Evolutionary conservation across 805 yeast species (phyloP), one percentile per base, ranked within the genome.

Genomic region (Metschnikowia cerradonensis): DNA sequence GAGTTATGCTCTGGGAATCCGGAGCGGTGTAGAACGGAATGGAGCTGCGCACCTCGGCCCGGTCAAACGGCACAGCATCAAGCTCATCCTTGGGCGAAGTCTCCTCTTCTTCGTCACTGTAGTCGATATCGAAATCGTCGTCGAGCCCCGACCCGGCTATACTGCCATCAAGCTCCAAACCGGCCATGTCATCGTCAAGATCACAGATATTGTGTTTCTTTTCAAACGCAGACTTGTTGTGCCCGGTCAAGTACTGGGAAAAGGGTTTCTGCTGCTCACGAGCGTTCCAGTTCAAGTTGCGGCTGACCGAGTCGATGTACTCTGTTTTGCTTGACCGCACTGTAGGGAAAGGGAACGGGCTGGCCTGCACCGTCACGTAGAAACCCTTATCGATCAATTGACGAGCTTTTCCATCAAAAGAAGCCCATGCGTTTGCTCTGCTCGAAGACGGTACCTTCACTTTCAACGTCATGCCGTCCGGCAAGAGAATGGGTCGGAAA

Each of bases 291-390:
- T 92, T 90, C 63, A 94, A 71, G 30, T 95, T 84, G 60, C 96
- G 74, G 66, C 92, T 80, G 42, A 90, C 90, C 62, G 90, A 79
- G 65, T 90, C 96, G 67, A 94, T 77, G 70, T 88, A 83, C 66
- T 89, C 94, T 4, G 86, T 80, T 50, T 82, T 77, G 20, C 86
- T 80, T 1, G 88, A 78, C 55, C 83, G 80, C 3, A 94, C 94
- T 1, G 97, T 90, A 4, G 99, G 99, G 73, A 94, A 94, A 20
- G 97, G 96, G 69, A 80, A 92, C 30, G 90, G 88, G 42, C 94
- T 84, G 0, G 97, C 97, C 37, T 82, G 81, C 14, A 94, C 80
- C 0, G 90, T 81, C 33, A 94, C 88, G 60, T 88, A 90, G 65
- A 90, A 94, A 7, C 98, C 97, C 50, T 81, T 82, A 33, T 73